Base-by-base conservation (phyloP, 306 rosid species). In the Clitoria ternatea region DNA sequence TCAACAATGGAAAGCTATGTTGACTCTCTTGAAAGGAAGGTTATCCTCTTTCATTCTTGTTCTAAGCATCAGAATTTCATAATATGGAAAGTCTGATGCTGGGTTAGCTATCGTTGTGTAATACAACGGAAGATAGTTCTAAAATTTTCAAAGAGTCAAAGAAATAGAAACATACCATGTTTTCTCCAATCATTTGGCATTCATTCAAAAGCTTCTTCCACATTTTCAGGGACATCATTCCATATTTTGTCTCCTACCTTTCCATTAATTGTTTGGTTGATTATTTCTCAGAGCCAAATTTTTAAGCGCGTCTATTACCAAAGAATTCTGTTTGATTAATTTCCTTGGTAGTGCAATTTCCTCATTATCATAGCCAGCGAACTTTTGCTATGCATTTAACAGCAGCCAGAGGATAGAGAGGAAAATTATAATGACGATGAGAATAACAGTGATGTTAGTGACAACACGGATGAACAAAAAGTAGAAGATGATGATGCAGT, bases 21-120 rank as follows among this genome's bases (percentile, higher is more conserved):
- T 20, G 71, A 75, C 45, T 37, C 78, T 48, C 70, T 37, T 30
- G 66, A 75, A 64, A 48, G 47, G 56, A 75, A 75, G 84, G 84
- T 79, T 26, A 19, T 37, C 20, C 66, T 55, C 44, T 56, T 49
- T 37, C 44, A 10, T 26, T 73, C 52, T 22, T 57, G 65, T 50
- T 59, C 14, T 54, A 3, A 18, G 56, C 22, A 53, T 63, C 30
- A 40, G 17, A 37, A 39, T 45, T 45, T 11, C 57, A 36, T 8
- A n/a, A 53, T 19, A 61, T 47, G 22, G 11, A 40, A 50, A 45
- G 49, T 7, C 36, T 40, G 61, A 47, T 70, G 15, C 47, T 55
- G 29, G 15, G 36, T 5, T 33, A 55, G 40, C 17, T 75, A 19
- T 26, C 20, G 26, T 2, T 55, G 24, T 5, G 10, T 55, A 18